These are phyloP conservation scores for Colletotrichum karsti DNA, from an alignment of 2,329 filamentous ascomycete species.

Conservation along the genomic window DNA sequence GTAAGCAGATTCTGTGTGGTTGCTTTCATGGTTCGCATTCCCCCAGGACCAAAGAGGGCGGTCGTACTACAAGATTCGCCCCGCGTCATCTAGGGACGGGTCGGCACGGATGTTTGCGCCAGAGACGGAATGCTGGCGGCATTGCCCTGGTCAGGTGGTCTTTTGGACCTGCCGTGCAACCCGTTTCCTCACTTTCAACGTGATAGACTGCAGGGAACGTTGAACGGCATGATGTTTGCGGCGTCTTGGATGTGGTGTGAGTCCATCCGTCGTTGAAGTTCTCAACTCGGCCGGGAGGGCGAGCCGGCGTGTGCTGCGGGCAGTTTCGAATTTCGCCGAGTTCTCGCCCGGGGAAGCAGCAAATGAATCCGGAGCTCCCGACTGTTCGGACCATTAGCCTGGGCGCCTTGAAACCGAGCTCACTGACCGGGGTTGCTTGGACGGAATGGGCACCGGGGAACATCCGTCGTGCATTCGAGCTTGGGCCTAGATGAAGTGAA, in stretches of 20 bases:
- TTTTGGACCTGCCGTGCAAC: neutral
- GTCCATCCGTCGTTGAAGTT: neutral
- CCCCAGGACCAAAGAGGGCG: too few relatives aligned
- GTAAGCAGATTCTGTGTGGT: neutral
- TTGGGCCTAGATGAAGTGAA: neutral
- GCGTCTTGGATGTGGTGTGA: neutral
- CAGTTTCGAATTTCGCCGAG: slow-evolving; percentile 14
- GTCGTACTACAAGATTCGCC: neutral
- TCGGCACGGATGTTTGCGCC: neutral
- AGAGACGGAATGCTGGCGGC: neutral
- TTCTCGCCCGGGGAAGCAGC: slow-evolving; percentile 22
- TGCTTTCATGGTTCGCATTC: neutral
- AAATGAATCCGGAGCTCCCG: slow-evolving; percentile 19
- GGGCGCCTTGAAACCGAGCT: slow-evolving; percentile 13
- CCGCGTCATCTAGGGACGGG: neutral
- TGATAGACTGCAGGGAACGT: neutral
- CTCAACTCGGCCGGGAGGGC: slow-evolving; percentile 16
- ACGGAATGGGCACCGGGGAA: slow-evolving; percentile 18
- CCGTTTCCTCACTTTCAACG: neutral
- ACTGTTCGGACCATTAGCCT: slow-evolving; percentile 24
- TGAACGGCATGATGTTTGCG: neutral
- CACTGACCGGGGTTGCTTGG: slow-evolving; percentile 18
- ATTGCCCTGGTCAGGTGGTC: neutral
- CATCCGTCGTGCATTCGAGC: slow-evolving; percentile 5
- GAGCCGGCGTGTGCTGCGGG: slow-evolving; percentile 10